Conservation (phyloP, 129 eudicot genomes). For the Chrysanthemum seticuspe region DNA sequence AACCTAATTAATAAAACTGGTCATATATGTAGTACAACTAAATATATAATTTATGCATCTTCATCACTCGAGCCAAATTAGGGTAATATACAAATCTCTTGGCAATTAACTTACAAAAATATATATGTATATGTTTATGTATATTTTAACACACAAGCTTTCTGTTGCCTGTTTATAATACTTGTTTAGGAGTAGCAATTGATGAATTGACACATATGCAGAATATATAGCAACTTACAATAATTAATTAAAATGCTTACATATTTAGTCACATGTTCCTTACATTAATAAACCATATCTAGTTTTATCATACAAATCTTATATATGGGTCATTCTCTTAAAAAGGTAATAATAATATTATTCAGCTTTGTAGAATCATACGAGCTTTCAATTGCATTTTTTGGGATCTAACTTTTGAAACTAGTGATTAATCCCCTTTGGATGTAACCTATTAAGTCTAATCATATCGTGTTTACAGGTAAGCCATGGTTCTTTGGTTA, state of each 20-base stretch:
- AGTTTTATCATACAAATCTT: not conserved
- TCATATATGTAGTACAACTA: too few relatives aligned
- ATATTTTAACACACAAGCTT: too few relatives aligned
- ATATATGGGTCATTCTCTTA: not conserved
- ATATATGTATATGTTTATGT: not conserved
- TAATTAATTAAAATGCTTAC: not conserved
- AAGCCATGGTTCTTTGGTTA: not conserved
- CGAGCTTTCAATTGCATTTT: not conserved
- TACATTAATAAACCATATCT: not conserved
- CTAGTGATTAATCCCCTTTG: not conserved
- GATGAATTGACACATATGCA: not conserved
- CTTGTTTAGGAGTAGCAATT: not conserved
- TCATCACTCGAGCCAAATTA: too few relatives aligned
- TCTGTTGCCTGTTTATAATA: not conserved
- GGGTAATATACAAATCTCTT: too few relatives aligned
- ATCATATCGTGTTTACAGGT: not conserved
- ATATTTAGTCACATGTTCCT: not conserved
- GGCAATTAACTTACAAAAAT: too few relatives aligned
- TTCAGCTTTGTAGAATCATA: not conserved
- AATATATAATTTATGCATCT: too few relatives aligned
- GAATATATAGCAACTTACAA: not conserved
- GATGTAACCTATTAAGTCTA: not conserved
- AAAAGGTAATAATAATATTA: not conserved
- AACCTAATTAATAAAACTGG: too few relatives aligned
- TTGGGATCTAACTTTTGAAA: not conserved